phyloP scores from a whole-genome alignment of 371 early-diverging fungal genomes.

The Blakeslea trispora region DNA sequence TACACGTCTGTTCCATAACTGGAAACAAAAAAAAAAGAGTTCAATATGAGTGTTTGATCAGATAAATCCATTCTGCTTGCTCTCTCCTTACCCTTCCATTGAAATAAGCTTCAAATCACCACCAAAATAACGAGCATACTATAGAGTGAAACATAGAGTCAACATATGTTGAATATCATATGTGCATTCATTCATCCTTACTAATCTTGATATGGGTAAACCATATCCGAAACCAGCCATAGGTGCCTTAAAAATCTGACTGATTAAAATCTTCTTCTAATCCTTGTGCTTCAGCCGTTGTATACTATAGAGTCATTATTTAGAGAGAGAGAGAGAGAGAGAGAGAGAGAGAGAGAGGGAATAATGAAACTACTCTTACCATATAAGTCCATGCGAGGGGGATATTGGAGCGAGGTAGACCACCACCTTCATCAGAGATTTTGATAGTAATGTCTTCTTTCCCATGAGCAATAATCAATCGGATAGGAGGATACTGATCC shows the following conservation, averaged over 20 bases:
- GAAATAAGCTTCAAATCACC: conserved; percentile 91
- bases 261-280: conserved; percentile 81
- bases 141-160: background rate
- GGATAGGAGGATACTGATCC: conserved; percentile 90
- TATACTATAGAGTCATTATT: no score
- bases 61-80: no score
- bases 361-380: no score
- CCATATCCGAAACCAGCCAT: conserved; percentile 99
- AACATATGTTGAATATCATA: background rate
- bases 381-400: conserved; percentile 96
- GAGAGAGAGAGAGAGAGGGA: no score
- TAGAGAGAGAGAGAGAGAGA: no score
- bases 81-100: conserved; percentile 95
- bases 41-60: no score
- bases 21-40: conserved; percentile 13
- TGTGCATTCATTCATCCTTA: conserved; percentile 26
- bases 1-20: conserved; percentile 94
- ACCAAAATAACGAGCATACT: conserved; percentile 93
- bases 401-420: conserved; percentile 89
- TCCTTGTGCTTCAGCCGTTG: conserved; percentile 90
- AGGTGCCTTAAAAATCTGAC: conserved; percentile 94
- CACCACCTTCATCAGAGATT: conserved; percentile 95
- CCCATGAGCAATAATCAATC: conserved; percentile 91
- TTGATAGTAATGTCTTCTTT: conserved; percentile 97
- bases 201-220: conserved; percentile 84